Base-by-base conservation (phyloP, 164 flowering plant genomes). In the Euptelea pleiosperma region DNA sequence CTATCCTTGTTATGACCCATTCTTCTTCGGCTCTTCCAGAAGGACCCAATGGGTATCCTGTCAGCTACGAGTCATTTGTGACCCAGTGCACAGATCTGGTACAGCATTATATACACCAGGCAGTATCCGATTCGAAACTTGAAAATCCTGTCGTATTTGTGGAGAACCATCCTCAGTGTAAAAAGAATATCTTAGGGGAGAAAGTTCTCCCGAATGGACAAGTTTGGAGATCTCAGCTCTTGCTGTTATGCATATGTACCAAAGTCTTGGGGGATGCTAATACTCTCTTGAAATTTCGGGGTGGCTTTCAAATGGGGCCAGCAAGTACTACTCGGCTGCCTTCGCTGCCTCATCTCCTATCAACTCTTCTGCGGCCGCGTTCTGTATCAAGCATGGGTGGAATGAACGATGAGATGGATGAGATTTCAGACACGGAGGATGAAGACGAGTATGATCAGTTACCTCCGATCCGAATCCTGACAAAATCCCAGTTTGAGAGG, bases 281-380 rank as follows among this genome's bases (percentile, higher is more conserved):
- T 65, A 21, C 60, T 8, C 69, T 94, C 7, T 56, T 94, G 74
- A 64, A 77, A 39, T 86, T 94, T 65, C 76, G 65, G 47, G 81
- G 73, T 51, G 73, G 81, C 65, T 64, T 91, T 52, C 82, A 76
- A 44, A 60, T 82, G 45, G 90, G 93, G 31, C 78, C 78, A 35
- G n/a, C 66, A 12, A 60, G 51, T 66, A 56, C 37, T 64, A 19
- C 73, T 12, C 73, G 91, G 19, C 42, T 72, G 71, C 96, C 96
- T 35, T 94, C 97, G 10, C 70, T 94, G 46, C 97, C 97, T 14
- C 97, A 91, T 70, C 88, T 94, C 58, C 93, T 94, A 48, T 88
- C 97, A 29, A 77, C 88, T 44, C 69, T 91, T 64, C 81, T 94
- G 16, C 83, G 75, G 19, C 83, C 81, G 49, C 84, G 70, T 4